phyloP scores from a whole-genome alignment of 1,139 yeast species.

The Protomyces macrosporus region DNA sequence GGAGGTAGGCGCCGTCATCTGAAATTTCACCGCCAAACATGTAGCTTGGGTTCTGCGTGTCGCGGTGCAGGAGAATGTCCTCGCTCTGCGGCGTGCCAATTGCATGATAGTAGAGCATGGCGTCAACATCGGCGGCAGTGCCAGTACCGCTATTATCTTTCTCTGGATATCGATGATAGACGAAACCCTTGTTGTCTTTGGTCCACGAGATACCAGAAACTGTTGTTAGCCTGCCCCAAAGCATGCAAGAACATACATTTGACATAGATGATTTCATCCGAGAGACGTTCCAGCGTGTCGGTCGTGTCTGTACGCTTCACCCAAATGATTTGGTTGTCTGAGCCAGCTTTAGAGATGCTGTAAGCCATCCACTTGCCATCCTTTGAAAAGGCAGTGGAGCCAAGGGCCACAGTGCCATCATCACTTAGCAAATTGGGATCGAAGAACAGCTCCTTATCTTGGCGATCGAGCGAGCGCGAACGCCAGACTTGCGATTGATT shows the following conservation, averaged over 20 bases:
- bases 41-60: conserved; percentile 6
- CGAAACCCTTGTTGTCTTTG: conserved; percentile 18
- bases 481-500: conserved; percentile 24
- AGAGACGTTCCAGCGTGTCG: neutral
- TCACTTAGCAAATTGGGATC: conserved; percentile 18
- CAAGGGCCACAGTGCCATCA: conserved; percentile 19
- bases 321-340: conserved; percentile 17
- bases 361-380: conserved; percentile 17
- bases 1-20: conserved; percentile 13
- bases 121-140: conserved; percentile 15
- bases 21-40: conserved; percentile 16
- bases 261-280: conserved; percentile 13
- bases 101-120: conserved; percentile 10
- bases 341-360: conserved; percentile 14
- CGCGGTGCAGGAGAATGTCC: conserved; percentile 12
- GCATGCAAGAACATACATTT: neutral
- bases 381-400: conserved; percentile 9
- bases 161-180: conserved; percentile 22
- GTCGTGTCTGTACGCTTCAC: conserved; percentile 14
- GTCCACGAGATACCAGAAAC: conserved; percentile 22
- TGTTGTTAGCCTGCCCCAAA: neutral
- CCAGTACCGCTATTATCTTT: conserved; percentile 21
- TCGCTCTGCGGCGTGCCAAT: conserved; percentile 13
- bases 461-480: conserved; percentile 7
- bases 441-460: conserved; percentile 17